phyloP scores from a whole-genome alignment of 169 alveolate species.

The Babesia sp. region DNA sequence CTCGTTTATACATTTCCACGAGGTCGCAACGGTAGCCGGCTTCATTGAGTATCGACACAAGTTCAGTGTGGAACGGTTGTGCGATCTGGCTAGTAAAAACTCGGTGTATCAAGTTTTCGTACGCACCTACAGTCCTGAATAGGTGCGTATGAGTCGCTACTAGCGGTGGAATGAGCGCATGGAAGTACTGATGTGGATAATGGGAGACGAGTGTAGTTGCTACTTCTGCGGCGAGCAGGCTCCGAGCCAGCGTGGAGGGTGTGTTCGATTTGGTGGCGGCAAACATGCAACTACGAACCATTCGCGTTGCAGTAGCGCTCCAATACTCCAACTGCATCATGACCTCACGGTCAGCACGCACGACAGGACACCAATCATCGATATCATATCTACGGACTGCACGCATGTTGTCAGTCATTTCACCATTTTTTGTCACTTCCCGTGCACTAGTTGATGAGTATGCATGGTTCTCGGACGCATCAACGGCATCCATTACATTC shows the following conservation, averaged over 20 bases:
- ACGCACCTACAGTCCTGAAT: constrained; percentile 1
- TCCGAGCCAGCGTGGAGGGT: constrained; percentile 1
- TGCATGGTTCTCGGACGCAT: not conserved
- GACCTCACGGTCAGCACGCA: constrained; percentile 1
- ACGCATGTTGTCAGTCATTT: not conserved
- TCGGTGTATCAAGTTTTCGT: constrained; percentile 40
- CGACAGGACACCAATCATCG: constrained; percentile 18
- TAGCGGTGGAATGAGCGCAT: constrained; percentile 7
- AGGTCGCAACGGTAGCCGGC: constrained; percentile 36
- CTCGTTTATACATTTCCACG: constrained; percentile 22
- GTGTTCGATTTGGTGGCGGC: constrained; percentile 19
- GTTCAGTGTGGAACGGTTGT: constrained; percentile 5
- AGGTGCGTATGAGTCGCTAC: constrained; percentile 28
- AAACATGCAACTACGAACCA: constrained; percentile 6
- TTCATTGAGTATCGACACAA: constrained; percentile 16
- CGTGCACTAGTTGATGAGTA: not conserved
- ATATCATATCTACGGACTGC: not conserved
- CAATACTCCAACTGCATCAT: constrained; percentile 13
- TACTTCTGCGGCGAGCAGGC: constrained; percentile 46
- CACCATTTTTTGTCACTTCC: not conserved
- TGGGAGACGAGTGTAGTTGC: constrained; percentile 33
- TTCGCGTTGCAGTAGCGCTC: constrained; percentile 6
- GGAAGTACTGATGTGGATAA: constrained; percentile 28
- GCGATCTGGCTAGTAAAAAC: constrained; percentile 31
- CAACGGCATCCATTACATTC: not conserved